These are phyloP conservation scores for Lichtheimia hyalospora DNA, from an alignment of 371 early-diverging fungal genomes.

Conservation along the genomic window DNA sequence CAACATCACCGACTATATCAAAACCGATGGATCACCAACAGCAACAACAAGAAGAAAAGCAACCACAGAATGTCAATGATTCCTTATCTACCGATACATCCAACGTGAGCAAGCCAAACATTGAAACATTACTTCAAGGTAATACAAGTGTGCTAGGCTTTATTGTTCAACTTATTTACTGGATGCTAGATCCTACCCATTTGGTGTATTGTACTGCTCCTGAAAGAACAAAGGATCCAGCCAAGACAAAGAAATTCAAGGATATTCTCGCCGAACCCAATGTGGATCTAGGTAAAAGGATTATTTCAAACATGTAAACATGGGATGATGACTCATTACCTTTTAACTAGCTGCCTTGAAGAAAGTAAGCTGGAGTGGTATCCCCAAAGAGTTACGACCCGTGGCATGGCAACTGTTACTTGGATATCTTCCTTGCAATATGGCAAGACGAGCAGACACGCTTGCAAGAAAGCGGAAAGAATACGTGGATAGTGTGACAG, in stretches of 20 bases:
- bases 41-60: neutral
- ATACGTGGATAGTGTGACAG: conserved; percentile 80
- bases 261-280: conserved; percentile 69
- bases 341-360: conserved; percentile 53
- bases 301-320: neutral
- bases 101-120: conserved; percentile 8
- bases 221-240: conserved; percentile 27
- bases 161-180: neutral
- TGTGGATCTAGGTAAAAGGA: conserved; percentile 69
- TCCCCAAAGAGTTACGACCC: conserved; percentile 81
- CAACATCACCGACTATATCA: conserved; percentile 4
- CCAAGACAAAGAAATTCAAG: conserved; percentile 61
- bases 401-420: conserved; percentile 91
- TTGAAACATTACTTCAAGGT: conserved; percentile 19
- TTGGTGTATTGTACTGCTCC: conserved; percentile 12
- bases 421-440: conserved; percentile 88
- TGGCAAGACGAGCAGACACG: conserved; percentile 77
- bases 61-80: neutral
- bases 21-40: neutral
- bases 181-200: conserved; percentile 20
- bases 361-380: conserved; percentile 89
- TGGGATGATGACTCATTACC: neutral
- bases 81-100: conserved; percentile 9
- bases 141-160: neutral
- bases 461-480: conserved; percentile 88